Percentiles rank a stretch among this genome's conserved stretches.
Evolutionary conservation across 352 stramenopile genomes (phyloP).

Genomic region (Phytophthora macrochlamydospora): DNA sequence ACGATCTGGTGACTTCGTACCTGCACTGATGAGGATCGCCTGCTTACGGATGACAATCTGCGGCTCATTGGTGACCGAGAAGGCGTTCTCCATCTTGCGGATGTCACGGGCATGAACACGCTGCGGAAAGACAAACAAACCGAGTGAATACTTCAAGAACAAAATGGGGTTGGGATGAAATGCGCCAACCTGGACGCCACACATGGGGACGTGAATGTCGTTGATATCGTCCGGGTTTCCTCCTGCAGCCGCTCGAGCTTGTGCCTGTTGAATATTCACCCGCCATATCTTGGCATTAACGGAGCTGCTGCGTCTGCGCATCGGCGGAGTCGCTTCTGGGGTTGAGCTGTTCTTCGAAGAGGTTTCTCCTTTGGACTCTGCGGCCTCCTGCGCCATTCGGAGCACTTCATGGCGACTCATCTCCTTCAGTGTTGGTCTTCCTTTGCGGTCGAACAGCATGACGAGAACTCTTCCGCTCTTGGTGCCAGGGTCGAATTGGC

Average conservation of each 20-base stretch:
- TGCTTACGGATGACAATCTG: slow-evolving; percentile 2
- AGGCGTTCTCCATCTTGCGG: background rate
- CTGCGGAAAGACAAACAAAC: background rate
- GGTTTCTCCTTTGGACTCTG: slow-evolving; percentile 29
- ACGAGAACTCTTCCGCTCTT: slow-evolving; percentile 48
- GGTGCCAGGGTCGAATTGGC: slow-evolving; percentile 43
- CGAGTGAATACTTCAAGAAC: background rate
- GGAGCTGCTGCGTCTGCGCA: slow-evolving; percentile 30
- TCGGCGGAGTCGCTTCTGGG: slow-evolving; percentile 9
- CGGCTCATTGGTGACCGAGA: background rate
- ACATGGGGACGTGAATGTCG: slow-evolving; percentile 25
- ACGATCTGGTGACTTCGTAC: background rate
- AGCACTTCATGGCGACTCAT: slow-evolving; percentile 67
- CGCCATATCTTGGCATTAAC: slow-evolving; percentile 25
- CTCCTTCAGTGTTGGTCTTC: slow-evolving; percentile 48
- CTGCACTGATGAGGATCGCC: slow-evolving; percentile 2
- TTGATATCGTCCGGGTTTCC: slow-evolving; percentile 26
- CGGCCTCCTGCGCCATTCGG: slow-evolving; percentile 56
- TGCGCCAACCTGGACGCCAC: slow-evolving; percentile 31
- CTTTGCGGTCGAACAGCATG: slow-evolving; percentile 53
- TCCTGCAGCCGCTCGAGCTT: slow-evolving; percentile 6
- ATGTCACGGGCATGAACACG: slow-evolving; percentile 1
- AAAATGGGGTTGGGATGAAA: background rate
- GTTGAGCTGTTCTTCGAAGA: slow-evolving; percentile 2
- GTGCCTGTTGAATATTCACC: slow-evolving; percentile 15